phyloP scores from a whole-genome alignment of 2,329 filamentous ascomycete species.

The Bipolaris zeicola region DNA sequence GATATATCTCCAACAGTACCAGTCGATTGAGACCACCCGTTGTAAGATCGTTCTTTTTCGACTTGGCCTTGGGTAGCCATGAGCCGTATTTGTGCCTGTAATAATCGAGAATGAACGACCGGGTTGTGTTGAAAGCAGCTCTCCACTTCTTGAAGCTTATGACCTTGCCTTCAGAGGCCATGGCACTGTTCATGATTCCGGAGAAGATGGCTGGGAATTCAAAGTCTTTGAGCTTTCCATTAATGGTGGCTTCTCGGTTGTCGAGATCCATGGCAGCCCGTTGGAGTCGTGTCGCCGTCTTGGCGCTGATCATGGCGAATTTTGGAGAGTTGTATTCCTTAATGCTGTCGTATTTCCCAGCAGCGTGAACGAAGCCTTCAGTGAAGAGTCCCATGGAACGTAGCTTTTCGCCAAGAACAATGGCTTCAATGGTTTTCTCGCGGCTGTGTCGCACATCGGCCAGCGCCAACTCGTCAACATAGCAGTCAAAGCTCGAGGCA shows the following conservation, averaged over 20 bases:
- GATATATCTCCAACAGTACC: slow-evolving; percentile 80
- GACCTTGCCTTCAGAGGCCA: slow-evolving; percentile 73
- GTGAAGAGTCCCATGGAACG: slow-evolving; percentile 81
- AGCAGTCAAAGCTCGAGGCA: slow-evolving; percentile 70
- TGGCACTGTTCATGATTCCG: slow-evolving; percentile 84
- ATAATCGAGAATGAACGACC: slow-evolving; percentile 72
- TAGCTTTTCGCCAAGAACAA: slow-evolving; percentile 89
- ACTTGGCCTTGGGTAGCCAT: slow-evolving; percentile 89
- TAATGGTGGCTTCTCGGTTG: slow-evolving; percentile 71
- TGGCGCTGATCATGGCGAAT: slow-evolving; percentile 70
- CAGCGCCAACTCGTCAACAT: slow-evolving; percentile 76
- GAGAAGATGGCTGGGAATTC: slow-evolving; percentile 90
- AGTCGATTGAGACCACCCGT: slow-evolving; percentile 85
- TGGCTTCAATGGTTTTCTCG: slow-evolving; percentile 86
- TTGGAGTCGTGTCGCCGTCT: slow-evolving; percentile 80
- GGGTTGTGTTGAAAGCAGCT: slow-evolving; percentile 73
- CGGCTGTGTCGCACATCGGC: slow-evolving; percentile 80
- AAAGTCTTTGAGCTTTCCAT: slow-evolving; percentile 79
- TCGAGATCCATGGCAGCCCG: slow-evolving; percentile 80
- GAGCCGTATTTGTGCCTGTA: slow-evolving; percentile 72
- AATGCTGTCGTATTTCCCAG: slow-evolving; percentile 79
- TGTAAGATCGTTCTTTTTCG: slow-evolving; percentile 88
- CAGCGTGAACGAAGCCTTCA: slow-evolving; percentile 89
- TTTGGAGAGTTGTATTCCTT: slow-evolving; percentile 72
- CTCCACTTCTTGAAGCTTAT: slow-evolving; percentile 88